A percentile compares a stretch with the other conserved stretches of the same genome.
These are phyloP conservation scores for Fragaria nilgerrensis DNA, from an alignment of 306 rosid species.

Conservation along the genomic window DNA sequence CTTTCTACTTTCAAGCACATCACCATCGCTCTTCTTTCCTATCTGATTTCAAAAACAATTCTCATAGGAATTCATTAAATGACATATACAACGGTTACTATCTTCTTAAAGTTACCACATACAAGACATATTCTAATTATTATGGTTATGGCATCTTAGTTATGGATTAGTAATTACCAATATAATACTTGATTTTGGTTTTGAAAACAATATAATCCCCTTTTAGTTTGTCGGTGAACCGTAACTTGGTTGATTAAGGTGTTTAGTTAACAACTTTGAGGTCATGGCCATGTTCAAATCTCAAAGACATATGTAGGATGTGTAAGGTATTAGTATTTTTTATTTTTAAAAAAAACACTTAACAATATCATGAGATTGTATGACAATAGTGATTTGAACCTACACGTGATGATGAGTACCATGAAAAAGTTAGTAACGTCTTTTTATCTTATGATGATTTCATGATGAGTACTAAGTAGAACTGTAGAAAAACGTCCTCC, in stretches of 20 bases:
- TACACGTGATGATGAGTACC: background rate
- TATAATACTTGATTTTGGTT: background rate
- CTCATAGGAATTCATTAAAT: background rate
- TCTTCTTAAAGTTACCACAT: background rate
- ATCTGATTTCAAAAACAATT: background rate
- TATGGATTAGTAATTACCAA: background rate
- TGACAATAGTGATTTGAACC: background rate
- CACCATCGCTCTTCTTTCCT: background rate
- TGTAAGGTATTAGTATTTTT: no score
- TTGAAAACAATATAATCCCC: background rate
- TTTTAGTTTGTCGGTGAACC: background rate
- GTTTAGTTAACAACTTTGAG: no score
- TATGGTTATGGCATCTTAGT: background rate
- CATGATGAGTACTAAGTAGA: background rate
- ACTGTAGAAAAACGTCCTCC: rapidly evolving
- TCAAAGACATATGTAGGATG: no score
- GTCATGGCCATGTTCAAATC: rapidly evolving
- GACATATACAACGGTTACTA: background rate
- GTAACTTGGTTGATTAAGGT: no score
- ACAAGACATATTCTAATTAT: background rate
- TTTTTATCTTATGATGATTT: background rate
- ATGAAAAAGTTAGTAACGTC: background rate
- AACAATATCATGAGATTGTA: background rate
- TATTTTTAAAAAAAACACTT: background rate
- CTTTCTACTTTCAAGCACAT: background rate